These are phyloP conservation scores for Aspergillus sp. DNA, from an alignment of 2,329 filamentous ascomycete species.

Conservation along the genomic window DNA sequence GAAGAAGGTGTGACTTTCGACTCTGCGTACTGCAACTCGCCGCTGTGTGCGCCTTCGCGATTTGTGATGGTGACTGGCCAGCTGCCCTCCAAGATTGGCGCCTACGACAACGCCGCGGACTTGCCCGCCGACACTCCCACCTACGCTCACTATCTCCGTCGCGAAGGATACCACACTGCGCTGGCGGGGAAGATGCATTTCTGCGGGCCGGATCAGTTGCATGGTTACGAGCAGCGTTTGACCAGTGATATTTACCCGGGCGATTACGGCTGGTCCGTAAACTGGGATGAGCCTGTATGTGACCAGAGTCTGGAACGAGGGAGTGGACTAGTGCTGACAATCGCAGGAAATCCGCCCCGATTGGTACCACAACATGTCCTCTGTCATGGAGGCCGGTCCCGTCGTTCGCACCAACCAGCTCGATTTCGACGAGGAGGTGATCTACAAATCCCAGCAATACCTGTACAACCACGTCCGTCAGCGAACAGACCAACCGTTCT, in stretches of 20 bases:
- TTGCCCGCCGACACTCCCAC: constrained; percentile 80
- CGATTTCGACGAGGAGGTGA: constrained; percentile 93
- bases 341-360: constrained; percentile 57
- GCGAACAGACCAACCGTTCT: constrained; percentile 71
- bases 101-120: constrained; percentile 85
- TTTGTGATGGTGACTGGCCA: constrained; percentile 94
- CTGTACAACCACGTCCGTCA: constrained; percentile 85
- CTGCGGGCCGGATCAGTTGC: constrained; percentile 79
- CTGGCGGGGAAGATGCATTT: constrained; percentile 98
- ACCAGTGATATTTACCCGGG: constrained; percentile 95
- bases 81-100: constrained; percentile 82
- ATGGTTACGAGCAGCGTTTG: constrained; percentile 85
- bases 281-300: constrained; percentile 78
- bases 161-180: constrained; percentile 79
- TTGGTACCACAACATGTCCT: constrained; percentile 96
- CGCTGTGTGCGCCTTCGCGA: constrained; percentile 83
- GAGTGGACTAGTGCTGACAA: neutral
- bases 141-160: constrained; percentile 84
- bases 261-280: constrained; percentile 89
- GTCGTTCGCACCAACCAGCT: constrained; percentile 91
- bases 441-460: constrained; percentile 85
- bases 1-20: constrained; percentile 81
- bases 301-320: neutral
- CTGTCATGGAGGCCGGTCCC: constrained; percentile 79
- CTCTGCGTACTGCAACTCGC: constrained; percentile 89